A percentile compares a stretch with the other conserved stretches of the same genome.
These are phyloP conservation scores for Fusarium nanum DNA, from an alignment of 2,329 filamentous ascomycete species.

Conservation along the genomic window DNA sequence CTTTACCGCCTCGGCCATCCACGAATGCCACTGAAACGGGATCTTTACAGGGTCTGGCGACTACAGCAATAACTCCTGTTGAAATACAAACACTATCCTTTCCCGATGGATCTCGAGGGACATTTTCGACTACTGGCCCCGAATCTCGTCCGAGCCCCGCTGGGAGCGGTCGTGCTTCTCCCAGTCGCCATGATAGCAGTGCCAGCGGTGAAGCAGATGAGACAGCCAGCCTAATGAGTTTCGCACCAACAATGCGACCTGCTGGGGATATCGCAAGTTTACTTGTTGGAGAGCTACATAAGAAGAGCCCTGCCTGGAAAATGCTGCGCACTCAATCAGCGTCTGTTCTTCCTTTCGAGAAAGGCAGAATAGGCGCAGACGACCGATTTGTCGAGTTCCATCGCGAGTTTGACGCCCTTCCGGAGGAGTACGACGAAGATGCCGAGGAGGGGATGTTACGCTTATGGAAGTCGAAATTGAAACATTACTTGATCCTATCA, in stretches of 20 bases:
- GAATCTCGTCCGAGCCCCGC: slow-evolving; percentile 53
- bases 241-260: slow-evolving; percentile 70
- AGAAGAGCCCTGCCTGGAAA: slow-evolving; percentile 75
- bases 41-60: slow-evolving; percentile 72
- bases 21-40: slow-evolving; percentile 54
- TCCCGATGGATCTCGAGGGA: slow-evolving; percentile 75
- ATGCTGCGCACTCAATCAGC: slow-evolving; percentile 72
- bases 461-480: slow-evolving; percentile 90
- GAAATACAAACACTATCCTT: slow-evolving; percentile 83
- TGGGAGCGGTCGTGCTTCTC: slow-evolving; percentile 56
- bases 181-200: slow-evolving; percentile 48
- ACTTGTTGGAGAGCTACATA: slow-evolving; percentile 76
- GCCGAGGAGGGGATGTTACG: slow-evolving; percentile 69
- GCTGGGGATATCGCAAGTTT: slow-evolving; percentile 84
- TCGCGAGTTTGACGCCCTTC: slow-evolving; percentile 81
- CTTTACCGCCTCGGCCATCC: slow-evolving; percentile 65
- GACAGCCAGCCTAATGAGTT: slow-evolving; percentile 73
- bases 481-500: slow-evolving; percentile 97
- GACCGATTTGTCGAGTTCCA: slow-evolving; percentile 74
- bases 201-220: slow-evolving; percentile 67
- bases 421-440: slow-evolving; percentile 60
- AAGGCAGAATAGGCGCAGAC: slow-evolving; percentile 56
- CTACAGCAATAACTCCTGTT: slow-evolving; percentile 84
- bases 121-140: slow-evolving; percentile 61
- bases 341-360: slow-evolving; percentile 70